These are phyloP conservation scores for Suillus tomentosus DNA, from an alignment of 768 basidiomycete genomes.

Conservation along the genomic window DNA sequence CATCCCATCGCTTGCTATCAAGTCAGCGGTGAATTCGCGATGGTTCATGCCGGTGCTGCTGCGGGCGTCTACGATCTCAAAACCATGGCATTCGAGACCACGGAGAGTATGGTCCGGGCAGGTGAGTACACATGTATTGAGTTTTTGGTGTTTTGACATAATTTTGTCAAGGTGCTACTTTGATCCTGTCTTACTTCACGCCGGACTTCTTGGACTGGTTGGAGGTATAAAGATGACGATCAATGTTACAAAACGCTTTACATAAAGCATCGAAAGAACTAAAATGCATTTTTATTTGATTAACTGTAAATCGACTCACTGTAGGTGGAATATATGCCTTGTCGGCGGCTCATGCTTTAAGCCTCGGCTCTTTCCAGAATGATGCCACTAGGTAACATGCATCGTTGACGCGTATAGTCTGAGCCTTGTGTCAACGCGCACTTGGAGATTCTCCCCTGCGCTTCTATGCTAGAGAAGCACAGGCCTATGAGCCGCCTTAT, in stretches of 20 bases:
- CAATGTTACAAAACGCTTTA: background rate
- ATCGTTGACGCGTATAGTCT: background rate
- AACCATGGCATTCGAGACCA: constrained; percentile 92
- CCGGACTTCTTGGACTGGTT: constrained; percentile 92
- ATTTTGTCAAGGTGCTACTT: constrained; percentile 66
- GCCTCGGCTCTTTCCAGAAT: background rate
- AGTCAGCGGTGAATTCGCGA: constrained; percentile 97
- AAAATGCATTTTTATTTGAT: background rate
- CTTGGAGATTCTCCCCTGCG: background rate
- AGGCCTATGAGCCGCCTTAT: background rate
- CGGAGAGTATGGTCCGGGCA: constrained; percentile 90
- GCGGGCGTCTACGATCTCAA: constrained; percentile 93
- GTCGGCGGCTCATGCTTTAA: background rate
- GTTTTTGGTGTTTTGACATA: constrained; percentile 13
- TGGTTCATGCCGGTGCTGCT: constrained; percentile 91
- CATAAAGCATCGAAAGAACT: background rate
- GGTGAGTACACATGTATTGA: constrained; percentile 47
- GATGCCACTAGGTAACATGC: background rate
- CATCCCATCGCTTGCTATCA: constrained; percentile 97
- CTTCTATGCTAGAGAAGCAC: background rate
- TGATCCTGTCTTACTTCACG: constrained; percentile 95
- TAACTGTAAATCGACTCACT: background rate
- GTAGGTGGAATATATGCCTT: background rate
- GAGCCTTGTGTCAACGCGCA: background rate
- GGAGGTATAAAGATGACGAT: constrained; percentile 21